phyloP scores from a whole-genome alignment of 2,329 filamentous ascomycete species.

The Penicillium sp. region DNA sequence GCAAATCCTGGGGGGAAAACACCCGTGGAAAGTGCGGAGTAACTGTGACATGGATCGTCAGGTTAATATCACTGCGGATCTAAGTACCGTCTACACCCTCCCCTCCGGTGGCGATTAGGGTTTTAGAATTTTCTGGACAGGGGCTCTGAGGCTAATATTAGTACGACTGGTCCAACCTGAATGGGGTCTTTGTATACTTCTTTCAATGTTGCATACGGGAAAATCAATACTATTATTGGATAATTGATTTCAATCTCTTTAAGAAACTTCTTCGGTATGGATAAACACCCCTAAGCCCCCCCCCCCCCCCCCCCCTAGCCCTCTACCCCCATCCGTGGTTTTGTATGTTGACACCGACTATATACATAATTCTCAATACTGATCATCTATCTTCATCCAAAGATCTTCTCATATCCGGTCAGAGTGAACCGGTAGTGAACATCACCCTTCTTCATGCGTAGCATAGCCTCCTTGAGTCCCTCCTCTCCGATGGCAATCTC shows the following conservation, averaged over 20 bases:
- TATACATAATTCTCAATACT: neutral
- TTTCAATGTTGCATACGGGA: neutral
- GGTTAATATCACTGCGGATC: neutral
- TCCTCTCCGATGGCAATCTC: constrained; percentile 70
- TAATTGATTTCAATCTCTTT: neutral
- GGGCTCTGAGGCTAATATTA: neutral
- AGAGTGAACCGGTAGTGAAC: constrained; percentile 72
- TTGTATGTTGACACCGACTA: neutral
- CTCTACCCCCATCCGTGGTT: neutral
- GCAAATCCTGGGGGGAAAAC: constrained; percentile 20
- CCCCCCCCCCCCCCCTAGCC: neutral
- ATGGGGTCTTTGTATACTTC: neutral
- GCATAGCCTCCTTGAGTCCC: constrained; percentile 68
- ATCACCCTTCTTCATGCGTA: constrained; percentile 68
- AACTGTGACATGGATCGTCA: constrained; percentile 16
- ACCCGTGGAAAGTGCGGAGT: constrained; percentile 14
- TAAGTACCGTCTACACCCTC: constrained; percentile 18
- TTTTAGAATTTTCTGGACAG: neutral
- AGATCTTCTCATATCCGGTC: constrained; percentile 47
- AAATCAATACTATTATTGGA: neutral
- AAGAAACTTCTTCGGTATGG: neutral
- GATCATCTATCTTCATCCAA: constrained; percentile 19
- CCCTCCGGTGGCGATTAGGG: neutral
- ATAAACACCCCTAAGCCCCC: neutral
- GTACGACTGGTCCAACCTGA: neutral